Evolutionary conservation across 129 eudicot species (phyloP).

Genomic region (Flaveria robusta): DNA sequence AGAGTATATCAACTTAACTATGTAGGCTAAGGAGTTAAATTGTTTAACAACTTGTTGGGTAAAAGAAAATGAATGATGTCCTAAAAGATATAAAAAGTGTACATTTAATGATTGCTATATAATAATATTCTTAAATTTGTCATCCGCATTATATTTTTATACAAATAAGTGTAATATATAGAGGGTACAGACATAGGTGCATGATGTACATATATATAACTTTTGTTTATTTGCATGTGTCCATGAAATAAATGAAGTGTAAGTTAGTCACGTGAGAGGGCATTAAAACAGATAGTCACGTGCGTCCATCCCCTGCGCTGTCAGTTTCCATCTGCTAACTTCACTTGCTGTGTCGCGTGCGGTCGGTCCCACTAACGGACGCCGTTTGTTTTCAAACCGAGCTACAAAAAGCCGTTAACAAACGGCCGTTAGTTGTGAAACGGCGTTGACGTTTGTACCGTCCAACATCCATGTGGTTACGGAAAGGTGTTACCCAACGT

Average conservation of each 20-base stretch:
- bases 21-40: too few species aligned
- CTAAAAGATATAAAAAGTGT: too few species aligned
- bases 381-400: slow-evolving; percentile 17
- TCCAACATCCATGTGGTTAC: slow-evolving; percentile 39
- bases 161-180: not conserved
- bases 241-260: slow-evolving; percentile 25
- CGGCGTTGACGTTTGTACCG: slow-evolving; percentile 24
- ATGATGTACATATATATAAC: not conserved
- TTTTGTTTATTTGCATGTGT: slow-evolving; percentile 24
- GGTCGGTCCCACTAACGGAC: slow-evolving; percentile 35
- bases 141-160: too few species aligned
- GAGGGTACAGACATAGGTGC: not conserved
- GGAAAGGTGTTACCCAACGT: slow-evolving; percentile 37
- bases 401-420: not conserved
- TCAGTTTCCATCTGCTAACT: slow-evolving; percentile 18
- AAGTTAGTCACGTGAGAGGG: slow-evolving; percentile 33
- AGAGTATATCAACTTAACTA: too few species aligned
- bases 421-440: slow-evolving; percentile 19
- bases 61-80: too few species aligned
- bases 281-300: slow-evolving; percentile 38
- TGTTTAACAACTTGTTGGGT: too few species aligned
- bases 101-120: too few species aligned
- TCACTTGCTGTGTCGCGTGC: slow-evolving; percentile 36
- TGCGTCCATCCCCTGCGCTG: slow-evolving; percentile 29
- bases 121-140: too few species aligned